Evolutionary conservation across 371 early-diverging fungal genomes (phyloP).

Genomic region (Mortierella sp.): DNA sequence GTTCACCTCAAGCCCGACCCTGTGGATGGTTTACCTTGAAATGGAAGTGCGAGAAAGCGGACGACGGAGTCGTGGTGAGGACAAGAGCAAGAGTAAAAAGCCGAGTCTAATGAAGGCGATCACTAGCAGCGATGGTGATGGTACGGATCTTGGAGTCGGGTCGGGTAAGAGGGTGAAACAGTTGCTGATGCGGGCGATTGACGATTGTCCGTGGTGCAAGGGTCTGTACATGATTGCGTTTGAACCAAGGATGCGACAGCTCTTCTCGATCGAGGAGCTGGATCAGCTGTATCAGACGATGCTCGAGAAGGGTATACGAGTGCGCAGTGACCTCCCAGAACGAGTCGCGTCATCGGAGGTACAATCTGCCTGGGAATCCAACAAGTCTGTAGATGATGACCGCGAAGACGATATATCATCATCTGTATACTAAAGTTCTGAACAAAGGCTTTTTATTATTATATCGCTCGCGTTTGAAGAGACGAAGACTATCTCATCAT

Average conservation of each 20-base stretch:
- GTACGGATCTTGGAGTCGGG: slow-evolving; percentile 10
- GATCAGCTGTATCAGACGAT: slow-evolving; percentile 49
- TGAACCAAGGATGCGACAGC: slow-evolving; percentile 27
- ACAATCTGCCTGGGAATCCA: too few species aligned
- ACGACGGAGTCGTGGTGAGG: slow-evolving; percentile 9
- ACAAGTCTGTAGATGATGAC: too few species aligned
- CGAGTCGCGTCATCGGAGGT: too few species aligned
- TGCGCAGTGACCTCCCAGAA: slow-evolving; percentile 37
- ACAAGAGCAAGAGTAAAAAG: slow-evolving; percentile 8
- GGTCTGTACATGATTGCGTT: slow-evolving; percentile 49
- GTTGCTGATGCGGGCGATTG: slow-evolving; percentile 35
- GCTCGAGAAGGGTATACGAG: slow-evolving; percentile 47
- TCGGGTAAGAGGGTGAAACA: slow-evolving; percentile 22
- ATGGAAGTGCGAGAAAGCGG: slow-evolving; percentile 42
- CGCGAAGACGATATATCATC: too few species aligned
- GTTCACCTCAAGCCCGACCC: slow-evolving; percentile 31
- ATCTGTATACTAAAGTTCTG: too few species aligned
- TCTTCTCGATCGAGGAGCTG: slow-evolving; percentile 40
- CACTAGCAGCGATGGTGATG: too few species aligned
- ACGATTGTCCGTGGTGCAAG: slow-evolving; percentile 52
- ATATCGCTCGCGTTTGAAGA: too few species aligned
- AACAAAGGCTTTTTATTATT: too few species aligned
- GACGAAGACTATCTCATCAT: too few species aligned
- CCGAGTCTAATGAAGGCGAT: too few species aligned
- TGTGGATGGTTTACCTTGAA: slow-evolving; percentile 50